Percentiles rank a stretch among this genome's conserved stretches.
Evolutionary conservation across 345 rosid species (phyloP).

Genomic region (Brassica napus): Da-Ae NC_063444.1:34102001-34102500

Average conservation of each 20-base stretch:
- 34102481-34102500: constrained; percentile 64
- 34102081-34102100: constrained; percentile 55
- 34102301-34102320: constrained; percentile 58
- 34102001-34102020: not conserved
- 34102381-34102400: constrained; percentile 80
- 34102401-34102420: constrained; percentile 70
- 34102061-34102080: constrained; percentile 62
- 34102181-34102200: constrained; percentile 48
- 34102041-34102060: constrained; percentile 45
- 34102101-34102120: constrained; percentile 46
- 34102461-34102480: constrained; percentile 67
- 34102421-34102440: constrained; percentile 40
- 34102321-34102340: constrained; percentile 54
- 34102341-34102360: constrained; percentile 45
- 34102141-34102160: constrained; percentile 59
- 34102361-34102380: constrained; percentile 41
- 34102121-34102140: constrained; percentile 62
- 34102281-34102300: constrained; percentile 54
- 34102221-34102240: constrained; percentile 60
- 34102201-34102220: constrained; percentile 57
- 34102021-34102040: constrained; percentile 1
- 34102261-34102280: constrained; percentile 39
- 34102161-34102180: constrained; percentile 55
- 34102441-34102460: constrained; percentile 58
- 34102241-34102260: constrained; percentile 64